Conservation (phyloP, 2,329 filamentous ascomycete species). For the Alternaria arborescens region DNA sequence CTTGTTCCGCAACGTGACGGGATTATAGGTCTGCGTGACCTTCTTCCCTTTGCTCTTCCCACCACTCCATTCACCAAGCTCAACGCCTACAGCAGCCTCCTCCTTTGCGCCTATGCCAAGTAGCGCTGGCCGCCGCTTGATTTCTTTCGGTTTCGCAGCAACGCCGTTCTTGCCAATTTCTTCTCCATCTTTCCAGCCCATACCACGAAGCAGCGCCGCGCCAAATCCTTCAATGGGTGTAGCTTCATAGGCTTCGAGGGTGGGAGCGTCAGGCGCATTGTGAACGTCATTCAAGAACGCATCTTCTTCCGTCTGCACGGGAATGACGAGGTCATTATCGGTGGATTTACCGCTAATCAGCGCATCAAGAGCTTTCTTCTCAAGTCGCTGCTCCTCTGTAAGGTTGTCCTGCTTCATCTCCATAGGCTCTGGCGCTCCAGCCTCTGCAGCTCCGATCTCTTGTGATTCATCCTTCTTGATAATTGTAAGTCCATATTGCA, state of each 20-base stretch:
- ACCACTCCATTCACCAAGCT: constrained; percentile 76
- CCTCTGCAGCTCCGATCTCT: constrained; percentile 14
- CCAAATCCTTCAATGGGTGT: constrained; percentile 96
- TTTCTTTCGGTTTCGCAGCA: constrained; percentile 65
- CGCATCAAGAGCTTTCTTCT: constrained; percentile 63
- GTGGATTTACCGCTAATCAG: constrained; percentile 52
- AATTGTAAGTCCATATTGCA: constrained; percentile 64
- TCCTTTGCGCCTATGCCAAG: constrained; percentile 90
- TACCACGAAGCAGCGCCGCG: constrained; percentile 85
- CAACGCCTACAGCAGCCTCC: constrained; percentile 67
- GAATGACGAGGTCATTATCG: constrained; percentile 51
- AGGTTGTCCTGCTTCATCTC: constrained; percentile 43
- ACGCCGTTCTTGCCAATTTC: constrained; percentile 61
- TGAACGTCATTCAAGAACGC: constrained; percentile 75
- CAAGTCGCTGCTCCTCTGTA: constrained; percentile 49
- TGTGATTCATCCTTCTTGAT: constrained; percentile 44
- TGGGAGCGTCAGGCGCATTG: constrained; percentile 76
- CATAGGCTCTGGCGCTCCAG: constrained; percentile 28
- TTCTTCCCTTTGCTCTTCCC: constrained; percentile 56
- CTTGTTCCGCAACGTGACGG: constrained; percentile 68
- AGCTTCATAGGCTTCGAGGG: constrained; percentile 83
- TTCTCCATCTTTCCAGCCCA: constrained; percentile 87
- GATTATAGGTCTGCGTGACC: constrained; percentile 65
- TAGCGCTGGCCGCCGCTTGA: constrained; percentile 78
- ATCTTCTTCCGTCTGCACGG: constrained; percentile 64